phyloP scores from a whole-genome alignment of 768 basidiomycete genomes.

The Pleurotus cornucopiae region DNA sequence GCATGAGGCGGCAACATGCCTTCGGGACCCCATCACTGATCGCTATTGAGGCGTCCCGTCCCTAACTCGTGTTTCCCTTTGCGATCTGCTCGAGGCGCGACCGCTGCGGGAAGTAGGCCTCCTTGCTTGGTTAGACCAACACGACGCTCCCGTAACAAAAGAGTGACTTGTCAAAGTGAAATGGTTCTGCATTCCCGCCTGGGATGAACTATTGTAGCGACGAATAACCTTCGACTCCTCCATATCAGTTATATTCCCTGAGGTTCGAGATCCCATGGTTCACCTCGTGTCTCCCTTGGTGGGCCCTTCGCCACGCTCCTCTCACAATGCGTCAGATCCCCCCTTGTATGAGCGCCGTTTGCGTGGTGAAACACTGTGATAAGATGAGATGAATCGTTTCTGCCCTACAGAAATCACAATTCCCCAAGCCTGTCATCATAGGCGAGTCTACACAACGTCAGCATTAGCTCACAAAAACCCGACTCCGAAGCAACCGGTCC shows the following conservation, averaged over 20 bases:
- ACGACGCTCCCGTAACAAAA: not conserved
- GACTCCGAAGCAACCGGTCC: not conserved
- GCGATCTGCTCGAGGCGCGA: conserved; percentile 6
- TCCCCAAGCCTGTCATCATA: not conserved
- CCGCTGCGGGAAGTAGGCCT: conserved; percentile 2
- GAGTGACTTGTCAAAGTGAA: not conserved
- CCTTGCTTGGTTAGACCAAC: not conserved
- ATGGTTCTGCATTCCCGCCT: not conserved
- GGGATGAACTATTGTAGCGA: not conserved
- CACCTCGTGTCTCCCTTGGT: conserved; percentile 1
- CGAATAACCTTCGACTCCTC: conserved; percentile 2
- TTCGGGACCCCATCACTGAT: not conserved
- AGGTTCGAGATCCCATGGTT: not conserved
- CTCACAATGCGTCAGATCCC: not conserved
- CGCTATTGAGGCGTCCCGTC: conserved; percentile 8
- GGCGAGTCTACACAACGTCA: too few species aligned
- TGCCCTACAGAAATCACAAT: conserved; percentile 4
- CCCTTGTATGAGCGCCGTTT: not conserved
- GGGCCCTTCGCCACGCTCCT: conserved; percentile 3
- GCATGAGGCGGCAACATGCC: conserved; percentile 9
- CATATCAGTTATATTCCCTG: conserved; percentile 4
- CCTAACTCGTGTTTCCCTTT: conserved; percentile 7
- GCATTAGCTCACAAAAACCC: not conserved
- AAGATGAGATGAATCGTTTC: not conserved
- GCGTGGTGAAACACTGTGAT: not conserved